These are phyloP conservation scores for Carex cristatella DNA, from an alignment of 176 grass and related monocot species.

Conservation along the genomic window DNA sequence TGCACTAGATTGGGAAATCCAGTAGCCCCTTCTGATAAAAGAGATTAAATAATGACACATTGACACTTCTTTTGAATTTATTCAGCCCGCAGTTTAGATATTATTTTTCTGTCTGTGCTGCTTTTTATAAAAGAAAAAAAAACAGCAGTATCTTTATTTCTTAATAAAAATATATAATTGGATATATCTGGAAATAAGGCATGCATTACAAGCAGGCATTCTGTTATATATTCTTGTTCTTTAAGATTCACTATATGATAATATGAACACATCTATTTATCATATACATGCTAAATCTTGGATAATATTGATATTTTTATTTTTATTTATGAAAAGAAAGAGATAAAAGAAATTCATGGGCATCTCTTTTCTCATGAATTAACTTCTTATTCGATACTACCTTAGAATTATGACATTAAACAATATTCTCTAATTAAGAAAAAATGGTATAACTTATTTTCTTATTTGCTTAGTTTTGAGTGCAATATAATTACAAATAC, in stretches of 20 bases:
- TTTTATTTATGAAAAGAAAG: too few relatives aligned
- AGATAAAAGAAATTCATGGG: too few relatives aligned
- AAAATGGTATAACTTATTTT: too few relatives aligned
- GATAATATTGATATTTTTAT: too few relatives aligned
- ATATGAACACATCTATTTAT: too few relatives aligned
- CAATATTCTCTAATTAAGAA: too few relatives aligned
- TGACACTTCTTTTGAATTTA: background rate
- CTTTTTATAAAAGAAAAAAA: background rate
- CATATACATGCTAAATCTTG: too few relatives aligned
- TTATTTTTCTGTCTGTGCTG: background rate
- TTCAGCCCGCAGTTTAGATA: background rate
- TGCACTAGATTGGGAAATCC: conserved; percentile 42
- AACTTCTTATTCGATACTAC: too few relatives aligned
- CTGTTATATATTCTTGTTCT: background rate
- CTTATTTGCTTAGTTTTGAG: too few relatives aligned
- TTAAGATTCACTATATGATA: background rate
- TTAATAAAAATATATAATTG: background rate
- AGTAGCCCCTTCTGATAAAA: background rate
- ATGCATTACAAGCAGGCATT: background rate
- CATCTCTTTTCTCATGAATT: too few relatives aligned
- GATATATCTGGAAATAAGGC: background rate
- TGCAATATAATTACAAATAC: too few relatives aligned
- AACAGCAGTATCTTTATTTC: background rate
- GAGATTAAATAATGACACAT: background rate
- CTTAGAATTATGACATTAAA: too few relatives aligned